Base-by-base conservation (phyloP, 352 stramenopile genomes). In the Phytophthora pini region DNA sequence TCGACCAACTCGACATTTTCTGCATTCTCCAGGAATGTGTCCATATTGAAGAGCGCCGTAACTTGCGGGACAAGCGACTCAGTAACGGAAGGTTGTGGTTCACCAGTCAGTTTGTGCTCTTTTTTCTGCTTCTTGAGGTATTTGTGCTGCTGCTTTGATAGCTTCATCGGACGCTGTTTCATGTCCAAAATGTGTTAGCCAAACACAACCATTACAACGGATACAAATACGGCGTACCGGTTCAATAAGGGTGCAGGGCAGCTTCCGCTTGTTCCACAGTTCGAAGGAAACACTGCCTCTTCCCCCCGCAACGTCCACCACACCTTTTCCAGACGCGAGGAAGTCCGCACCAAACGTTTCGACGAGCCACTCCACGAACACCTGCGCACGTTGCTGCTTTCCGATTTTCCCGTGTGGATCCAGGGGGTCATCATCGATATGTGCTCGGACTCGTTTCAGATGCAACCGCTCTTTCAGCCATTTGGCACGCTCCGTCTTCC, bases 291-390 rank as follows among this genome's bases (percentile, higher is more conserved):
- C 74, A 32, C 84, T 84, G 7, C 90, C 90, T 26, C 82, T 73
- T 1, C 90, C 89, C 13, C 89, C 90, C 5, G 89, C 90, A 32
- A 97, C 73, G 52, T 97, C 90, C 7, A 97, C 39, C 5, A 97
- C 85, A 0, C 88, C 88, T 29, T 64, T 64, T 7, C 87, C 87
- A 0, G 49, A 53, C 6, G 72, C 63, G 22, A 97, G 71, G 24
- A 65, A 79, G 20, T 66, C 62, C 1, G 45, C 45, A 0, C 87
- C 88, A 68, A 94, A 95, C 7, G 79, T 85, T 17, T 74, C 69
- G 0, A 96, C 74, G 17, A 97, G 67, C 85, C 88, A 97, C 17
- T 93, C 66, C 3, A 80, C 74, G 45, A 96, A 92, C 26, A 92
- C 74, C 15, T 80, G 72, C 0, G 84, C 88, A 36, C 88, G 84